Base-by-base conservation (phyloP, 1,284 basidiomycete genomes). In the Cutaneotrichosporon sp. region DNA sequence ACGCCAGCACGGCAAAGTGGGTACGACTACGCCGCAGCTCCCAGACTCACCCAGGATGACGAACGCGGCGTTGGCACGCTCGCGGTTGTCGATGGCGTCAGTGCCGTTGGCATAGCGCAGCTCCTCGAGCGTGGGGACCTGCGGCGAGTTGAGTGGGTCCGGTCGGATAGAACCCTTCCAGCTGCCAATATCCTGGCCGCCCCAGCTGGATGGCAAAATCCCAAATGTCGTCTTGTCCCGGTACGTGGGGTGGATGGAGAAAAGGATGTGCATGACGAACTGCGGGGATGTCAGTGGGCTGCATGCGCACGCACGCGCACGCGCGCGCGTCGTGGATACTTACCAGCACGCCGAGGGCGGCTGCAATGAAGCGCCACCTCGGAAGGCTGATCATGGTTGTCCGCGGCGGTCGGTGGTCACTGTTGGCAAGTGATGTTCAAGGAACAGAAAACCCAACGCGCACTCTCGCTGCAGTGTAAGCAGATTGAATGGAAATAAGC, bases 1-100 rank as follows among this genome's bases (percentile, higher is more conserved):
- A n/a, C n/a, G n/a, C n/a, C n/a, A n/a, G n/a, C n/a, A n/a, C n/a
- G n/a, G n/a, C n/a, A n/a, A n/a, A n/a, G n/a, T n/a, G n/a, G n/a
- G n/a, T n/a, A n/a, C n/a, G n/a, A n/a, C n/a, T n/a, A n/a, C n/a
- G n/a, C n/a, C n/a, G n/a, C n/a, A n/a, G n/a, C n/a, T n/a, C n/a
- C n/a, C 8, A n/a, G 22, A 43, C 41, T 30, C 41, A 43, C 41
- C 44, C 13, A 94, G 81, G 54, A 92, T 80, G 37, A 92, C 88
- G 66, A 92, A 88, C 3, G 83, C 84, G 20, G 90, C 90, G 68
- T 90, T 91, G 5, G 88, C 90, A 67, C 44, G 45, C 8, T 38
- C 26, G 18, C 53, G 30, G 14, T 54, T 15, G 22, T 14, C 20
- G 2, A 50, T 22, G 23, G 26, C 2, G n/a, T 15, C 20, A 33